phyloP scores from a whole-genome alignment of 2,329 filamentous ascomycete genomes.

The Trichoderma citrinoviride region DNA sequence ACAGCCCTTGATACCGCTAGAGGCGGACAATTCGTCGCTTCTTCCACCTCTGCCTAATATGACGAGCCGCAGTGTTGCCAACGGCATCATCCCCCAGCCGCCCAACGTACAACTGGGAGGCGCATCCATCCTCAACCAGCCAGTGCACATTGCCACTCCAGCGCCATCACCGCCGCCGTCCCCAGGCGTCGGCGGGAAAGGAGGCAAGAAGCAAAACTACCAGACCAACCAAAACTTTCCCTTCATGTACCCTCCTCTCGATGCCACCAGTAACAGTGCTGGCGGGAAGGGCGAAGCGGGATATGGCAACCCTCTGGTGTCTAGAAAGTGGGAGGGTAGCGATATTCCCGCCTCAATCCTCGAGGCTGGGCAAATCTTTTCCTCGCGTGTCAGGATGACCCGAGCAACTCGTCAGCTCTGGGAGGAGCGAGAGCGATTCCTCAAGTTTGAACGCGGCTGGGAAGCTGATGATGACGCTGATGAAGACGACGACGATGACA shows the following conservation, averaged over 20 bases:
- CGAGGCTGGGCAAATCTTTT: conserved; percentile 90
- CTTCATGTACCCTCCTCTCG: conserved; percentile 92
- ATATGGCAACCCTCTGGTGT: conserved; percentile 74
- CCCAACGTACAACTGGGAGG: conserved; percentile 56
- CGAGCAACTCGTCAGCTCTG: conserved; percentile 89
- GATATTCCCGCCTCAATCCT: conserved; percentile 93
- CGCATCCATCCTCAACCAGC: conserved; percentile 86
- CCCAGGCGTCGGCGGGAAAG: conserved; percentile 81
- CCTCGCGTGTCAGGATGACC: conserved; percentile 84
- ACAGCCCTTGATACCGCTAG: conserved; percentile 75
- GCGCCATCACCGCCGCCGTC: conserved; percentile 94
- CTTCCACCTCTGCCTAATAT: conserved; percentile 81
- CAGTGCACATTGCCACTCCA: conserved; percentile 97
- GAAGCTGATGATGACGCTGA: conserved; percentile 44
- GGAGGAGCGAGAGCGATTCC: conserved; percentile 87
- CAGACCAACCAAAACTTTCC: conserved; percentile 99
- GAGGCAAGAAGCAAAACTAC: conserved; percentile 97
- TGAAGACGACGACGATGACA: conserved; percentile 44
- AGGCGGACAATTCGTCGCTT: conserved; percentile 87
- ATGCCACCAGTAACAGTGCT: conserved; percentile 82
- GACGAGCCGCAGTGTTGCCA: conserved; percentile 59
- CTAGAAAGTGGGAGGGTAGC: conserved; percentile 86
- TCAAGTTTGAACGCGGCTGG: conserved; percentile 92
- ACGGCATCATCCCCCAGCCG: conserved; percentile 59
- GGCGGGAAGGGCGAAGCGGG: conserved; percentile 85